phyloP scores from a whole-genome alignment of 306 rosid species.

The Vigna unguiculata region DNA sequence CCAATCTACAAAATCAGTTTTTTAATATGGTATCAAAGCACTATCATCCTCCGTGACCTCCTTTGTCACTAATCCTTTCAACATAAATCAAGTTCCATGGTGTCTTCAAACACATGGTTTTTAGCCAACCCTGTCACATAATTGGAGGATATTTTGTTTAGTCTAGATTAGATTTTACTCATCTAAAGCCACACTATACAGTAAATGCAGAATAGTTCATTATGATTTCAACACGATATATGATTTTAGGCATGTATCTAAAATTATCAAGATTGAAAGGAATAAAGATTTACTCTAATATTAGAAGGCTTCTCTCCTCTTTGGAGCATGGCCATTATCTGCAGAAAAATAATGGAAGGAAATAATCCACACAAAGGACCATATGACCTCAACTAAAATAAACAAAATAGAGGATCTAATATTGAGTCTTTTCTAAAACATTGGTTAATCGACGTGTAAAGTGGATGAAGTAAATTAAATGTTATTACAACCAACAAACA shows the following conservation, averaged over 20 bases:
- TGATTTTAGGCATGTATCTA: slow-evolving; percentile 19
- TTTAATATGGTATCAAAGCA: no score
- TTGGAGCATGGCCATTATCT: slow-evolving; percentile 94
- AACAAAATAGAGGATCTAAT: slow-evolving; percentile 19
- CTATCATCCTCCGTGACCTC: no score
- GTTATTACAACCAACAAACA: background rate
- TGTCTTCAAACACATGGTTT: background rate
- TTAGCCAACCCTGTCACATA: background rate
- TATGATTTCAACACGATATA: background rate
- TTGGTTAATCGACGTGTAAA: background rate
- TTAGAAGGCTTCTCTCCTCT: slow-evolving; percentile 93
- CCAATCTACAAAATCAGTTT: no score
- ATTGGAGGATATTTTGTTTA: background rate
- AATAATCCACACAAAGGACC: slow-evolving; percentile 26
- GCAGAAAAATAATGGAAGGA: slow-evolving; percentile 43
- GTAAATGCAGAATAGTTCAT: background rate
- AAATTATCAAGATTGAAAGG: slow-evolving; percentile 5
- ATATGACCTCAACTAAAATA: slow-evolving; percentile 14
- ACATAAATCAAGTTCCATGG: no score
- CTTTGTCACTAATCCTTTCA: no score
- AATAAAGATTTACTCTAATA: slow-evolving; percentile 61
- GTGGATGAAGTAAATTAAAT: slow-evolving; percentile 1
- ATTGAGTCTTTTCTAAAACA: background rate
- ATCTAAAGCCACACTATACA: background rate
- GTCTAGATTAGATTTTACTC: background rate